These are phyloP conservation scores for Cutaneotrichosporon dermatis DNA, from an alignment of 1,284 basidiomycete species.

Conservation along the genomic window DNA sequence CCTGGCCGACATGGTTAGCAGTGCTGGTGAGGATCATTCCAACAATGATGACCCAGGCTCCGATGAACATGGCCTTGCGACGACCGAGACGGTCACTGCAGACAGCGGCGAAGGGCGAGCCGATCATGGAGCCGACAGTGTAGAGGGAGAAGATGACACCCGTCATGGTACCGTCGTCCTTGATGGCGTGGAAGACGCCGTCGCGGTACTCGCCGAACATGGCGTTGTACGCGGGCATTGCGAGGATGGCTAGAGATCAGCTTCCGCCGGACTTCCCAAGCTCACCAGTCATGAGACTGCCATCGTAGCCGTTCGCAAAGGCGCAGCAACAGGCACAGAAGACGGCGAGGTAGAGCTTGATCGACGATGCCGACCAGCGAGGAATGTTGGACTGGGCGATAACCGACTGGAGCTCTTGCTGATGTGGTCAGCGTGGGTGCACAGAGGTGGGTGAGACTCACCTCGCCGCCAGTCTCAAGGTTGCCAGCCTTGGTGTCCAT, in stretches of 20 bases:
- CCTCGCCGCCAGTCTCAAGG: background rate
- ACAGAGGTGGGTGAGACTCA: background rate
- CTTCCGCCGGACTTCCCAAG: background rate
- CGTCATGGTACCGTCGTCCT: conserved; percentile 21
- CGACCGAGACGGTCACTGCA: conserved; percentile 53
- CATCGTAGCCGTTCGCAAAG: conserved; percentile 38
- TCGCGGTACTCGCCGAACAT: conserved; percentile 10
- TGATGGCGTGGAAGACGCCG: background rate
- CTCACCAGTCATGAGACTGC: conserved; percentile 18
- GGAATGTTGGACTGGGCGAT: conserved; percentile 24
- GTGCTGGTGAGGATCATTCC: conserved; percentile 42
- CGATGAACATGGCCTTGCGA: conserved; percentile 56
- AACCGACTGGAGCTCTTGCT: conserved; percentile 23
- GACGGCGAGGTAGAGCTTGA: conserved; percentile 27
- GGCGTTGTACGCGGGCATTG: conserved; percentile 30
- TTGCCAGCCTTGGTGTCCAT: background rate
- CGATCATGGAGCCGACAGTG: conserved; percentile 27
- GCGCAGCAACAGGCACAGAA: conserved; percentile 33
- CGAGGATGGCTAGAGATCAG: conserved; percentile 2
- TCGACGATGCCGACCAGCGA: conserved; percentile 20
- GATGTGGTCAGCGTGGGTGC: background rate
- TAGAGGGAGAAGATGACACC: conserved; percentile 29
- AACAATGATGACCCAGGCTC: conserved; percentile 49
- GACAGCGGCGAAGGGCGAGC: conserved; percentile 16
- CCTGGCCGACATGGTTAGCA: conserved; percentile 16